Evolutionary conservation across 139 green algal species (phyloP).

Genomic region (Mychonastes homosphaera): DNA sequence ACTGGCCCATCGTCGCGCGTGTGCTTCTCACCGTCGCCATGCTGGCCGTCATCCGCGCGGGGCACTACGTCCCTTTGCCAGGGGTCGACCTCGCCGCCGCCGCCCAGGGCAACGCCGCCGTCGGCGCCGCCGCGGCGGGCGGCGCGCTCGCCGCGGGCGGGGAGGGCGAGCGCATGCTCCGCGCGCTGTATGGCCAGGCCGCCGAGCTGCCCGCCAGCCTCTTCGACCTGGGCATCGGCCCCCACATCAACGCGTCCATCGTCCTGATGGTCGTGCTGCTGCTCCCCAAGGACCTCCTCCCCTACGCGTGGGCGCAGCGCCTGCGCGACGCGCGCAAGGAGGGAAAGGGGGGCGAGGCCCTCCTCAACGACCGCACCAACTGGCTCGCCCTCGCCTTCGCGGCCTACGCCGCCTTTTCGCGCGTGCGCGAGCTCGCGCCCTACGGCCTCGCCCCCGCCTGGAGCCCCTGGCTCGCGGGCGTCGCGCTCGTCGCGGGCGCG

Average conservation of each 20-base stretch:
- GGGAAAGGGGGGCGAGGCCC: slow-evolving; percentile 35
- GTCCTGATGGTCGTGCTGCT: slow-evolving; percentile 26
- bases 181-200: slow-evolving; percentile 35
- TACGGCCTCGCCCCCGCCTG: slow-evolving; percentile 20
- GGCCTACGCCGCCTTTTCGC: slow-evolving; percentile 20
- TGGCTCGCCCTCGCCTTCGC: slow-evolving; percentile 23
- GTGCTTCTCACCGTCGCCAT: slow-evolving; percentile 29
- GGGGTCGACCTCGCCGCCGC: slow-evolving; percentile 35
- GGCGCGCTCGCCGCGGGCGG: background rate
- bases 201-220: slow-evolving; percentile 36
- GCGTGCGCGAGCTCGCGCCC: slow-evolving; percentile 30
- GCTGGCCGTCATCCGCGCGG: slow-evolving; percentile 34
- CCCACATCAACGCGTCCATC: slow-evolving; percentile 48
- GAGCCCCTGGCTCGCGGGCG: slow-evolving; percentile 24
- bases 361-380: slow-evolving; percentile 33
- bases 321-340: slow-evolving; percentile 40
- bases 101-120: too few relatives aligned
- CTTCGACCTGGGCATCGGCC: slow-evolving; percentile 48
- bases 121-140: background rate
- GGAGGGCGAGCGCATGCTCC: slow-evolving; percentile 35
- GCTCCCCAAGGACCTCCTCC: slow-evolving; percentile 22
- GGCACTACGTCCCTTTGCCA: slow-evolving; percentile 41
- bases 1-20: slow-evolving; percentile 27
- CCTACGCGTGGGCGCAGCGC: slow-evolving; percentile 14
- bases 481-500: slow-evolving; percentile 35